Evolutionary conservation across 75 land plant species (phyloP).

Genomic region (Sequoia sempervirens): DNA sequence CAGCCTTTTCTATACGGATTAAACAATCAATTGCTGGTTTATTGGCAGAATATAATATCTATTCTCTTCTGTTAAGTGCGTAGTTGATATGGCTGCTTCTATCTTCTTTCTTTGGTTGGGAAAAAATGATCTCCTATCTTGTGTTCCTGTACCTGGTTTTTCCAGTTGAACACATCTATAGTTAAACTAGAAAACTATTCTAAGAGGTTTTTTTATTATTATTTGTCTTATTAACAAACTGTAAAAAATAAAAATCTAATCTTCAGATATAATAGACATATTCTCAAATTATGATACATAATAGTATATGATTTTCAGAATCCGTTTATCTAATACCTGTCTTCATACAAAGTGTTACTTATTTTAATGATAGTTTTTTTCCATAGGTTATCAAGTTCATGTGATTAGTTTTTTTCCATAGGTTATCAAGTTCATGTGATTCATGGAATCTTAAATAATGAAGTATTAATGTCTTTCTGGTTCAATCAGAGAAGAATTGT

Average conservation of each 20-base stretch:
- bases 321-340: background rate
- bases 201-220: background rate
- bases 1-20: background rate
- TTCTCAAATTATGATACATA: background rate
- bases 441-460: background rate
- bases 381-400: background rate
- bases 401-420: background rate
- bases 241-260: background rate
- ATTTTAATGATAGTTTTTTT: background rate
- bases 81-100: background rate
- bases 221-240: background rate
- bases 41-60: background rate
- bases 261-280: background rate
- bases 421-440: background rate
- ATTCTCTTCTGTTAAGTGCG: background rate
- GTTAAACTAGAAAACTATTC: background rate
- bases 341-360: background rate
- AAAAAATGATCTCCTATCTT: background rate
- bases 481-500: background rate
- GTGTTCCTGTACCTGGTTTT: background rate
- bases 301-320: background rate
- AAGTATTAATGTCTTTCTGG: background rate
- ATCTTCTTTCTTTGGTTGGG: background rate
- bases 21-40: background rate
- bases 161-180: background rate